Conservation (phyloP, 805 yeast genomes). For the Candida incommunis region DNA sequence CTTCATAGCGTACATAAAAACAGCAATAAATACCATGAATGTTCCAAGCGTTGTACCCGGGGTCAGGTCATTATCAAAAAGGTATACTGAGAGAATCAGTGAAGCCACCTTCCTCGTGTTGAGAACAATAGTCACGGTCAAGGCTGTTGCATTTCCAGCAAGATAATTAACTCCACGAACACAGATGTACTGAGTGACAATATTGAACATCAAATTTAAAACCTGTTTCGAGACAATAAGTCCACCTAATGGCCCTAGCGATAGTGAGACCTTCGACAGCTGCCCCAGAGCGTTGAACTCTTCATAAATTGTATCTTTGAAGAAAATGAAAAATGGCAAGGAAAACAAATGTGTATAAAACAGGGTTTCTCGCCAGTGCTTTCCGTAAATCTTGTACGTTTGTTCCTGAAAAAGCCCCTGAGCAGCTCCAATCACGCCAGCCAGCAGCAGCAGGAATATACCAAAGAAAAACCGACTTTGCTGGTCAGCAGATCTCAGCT, state of each 20-base stretch:
- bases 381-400: slow-evolving; percentile 35
- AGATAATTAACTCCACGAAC: slow-evolving; percentile 54
- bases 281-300: slow-evolving; percentile 18
- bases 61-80: slow-evolving; percentile 35
- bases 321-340: slow-evolving; percentile 35
- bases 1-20: slow-evolving; percentile 28
- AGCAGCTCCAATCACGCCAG: slow-evolving; percentile 40
- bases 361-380: slow-evolving; percentile 50
- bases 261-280: slow-evolving; percentile 6
- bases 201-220: slow-evolving; percentile 26
- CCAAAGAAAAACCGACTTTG: slow-evolving; percentile 22
- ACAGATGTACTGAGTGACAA: slow-evolving; percentile 44
- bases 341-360: slow-evolving; percentile 47
- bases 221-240: slow-evolving; percentile 10
- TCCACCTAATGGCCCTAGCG: slow-evolving; percentile 11
- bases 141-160: slow-evolving; percentile 42
- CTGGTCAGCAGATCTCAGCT: slow-evolving; percentile 8
- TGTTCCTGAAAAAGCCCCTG: slow-evolving; percentile 44
- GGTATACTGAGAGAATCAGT: slow-evolving; percentile 36
- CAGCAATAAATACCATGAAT: slow-evolving; percentile 39
- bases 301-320: slow-evolving; percentile 19
- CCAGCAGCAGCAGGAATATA: slow-evolving; percentile 27
- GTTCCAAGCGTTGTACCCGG: slow-evolving; percentile 34
- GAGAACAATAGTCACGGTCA: slow-evolving; percentile 48
- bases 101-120: slow-evolving; percentile 49